Conservation (phyloP, 2,329 filamentous ascomycete genomes). For the Exserohilum rostratum region DNA sequence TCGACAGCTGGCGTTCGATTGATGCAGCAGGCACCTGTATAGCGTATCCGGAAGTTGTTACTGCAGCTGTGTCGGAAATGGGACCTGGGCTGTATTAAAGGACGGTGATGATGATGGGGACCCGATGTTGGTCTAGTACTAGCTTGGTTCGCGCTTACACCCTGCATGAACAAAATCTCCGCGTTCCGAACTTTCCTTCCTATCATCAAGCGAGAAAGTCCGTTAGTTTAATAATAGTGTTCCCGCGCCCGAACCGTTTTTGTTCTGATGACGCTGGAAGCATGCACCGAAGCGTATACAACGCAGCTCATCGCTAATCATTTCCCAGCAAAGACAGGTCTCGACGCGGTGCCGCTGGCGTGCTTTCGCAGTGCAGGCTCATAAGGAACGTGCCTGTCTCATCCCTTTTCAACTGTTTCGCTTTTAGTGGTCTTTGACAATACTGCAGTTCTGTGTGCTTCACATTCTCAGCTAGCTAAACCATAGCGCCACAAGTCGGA, state of each 20-base stretch:
- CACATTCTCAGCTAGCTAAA: too few species aligned
- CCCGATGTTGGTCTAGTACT: slow-evolving; percentile 9
- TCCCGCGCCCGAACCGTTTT: not conserved
- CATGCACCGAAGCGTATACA: not conserved
- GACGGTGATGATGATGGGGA: slow-evolving; percentile 15
- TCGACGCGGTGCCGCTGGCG: not conserved
- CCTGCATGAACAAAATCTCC: slow-evolving; percentile 9
- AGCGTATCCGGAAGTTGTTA: not conserved
- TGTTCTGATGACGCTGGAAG: not conserved
- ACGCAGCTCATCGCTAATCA: not conserved
- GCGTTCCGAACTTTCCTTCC: not conserved
- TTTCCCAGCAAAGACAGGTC: not conserved
- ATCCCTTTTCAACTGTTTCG: too few species aligned
- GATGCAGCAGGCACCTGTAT: too few species aligned
- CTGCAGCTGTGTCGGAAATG: not conserved
- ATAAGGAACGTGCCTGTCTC: too few species aligned
- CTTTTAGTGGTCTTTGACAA: too few species aligned
- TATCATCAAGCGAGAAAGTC: not conserved
- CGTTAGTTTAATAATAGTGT: not conserved
- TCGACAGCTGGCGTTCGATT: not conserved
- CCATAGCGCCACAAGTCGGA: not conserved
- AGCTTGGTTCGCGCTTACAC: slow-evolving; percentile 15
- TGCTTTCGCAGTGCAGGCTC: not conserved
- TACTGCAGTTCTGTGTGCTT: too few species aligned
- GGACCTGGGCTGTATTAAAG: slow-evolving; percentile 6